Evolutionary conservation across 768 basidiomycete species (phyloP), one percentile per base, ranked within the genome.

Genomic region (Lentinula sp.): DNA sequence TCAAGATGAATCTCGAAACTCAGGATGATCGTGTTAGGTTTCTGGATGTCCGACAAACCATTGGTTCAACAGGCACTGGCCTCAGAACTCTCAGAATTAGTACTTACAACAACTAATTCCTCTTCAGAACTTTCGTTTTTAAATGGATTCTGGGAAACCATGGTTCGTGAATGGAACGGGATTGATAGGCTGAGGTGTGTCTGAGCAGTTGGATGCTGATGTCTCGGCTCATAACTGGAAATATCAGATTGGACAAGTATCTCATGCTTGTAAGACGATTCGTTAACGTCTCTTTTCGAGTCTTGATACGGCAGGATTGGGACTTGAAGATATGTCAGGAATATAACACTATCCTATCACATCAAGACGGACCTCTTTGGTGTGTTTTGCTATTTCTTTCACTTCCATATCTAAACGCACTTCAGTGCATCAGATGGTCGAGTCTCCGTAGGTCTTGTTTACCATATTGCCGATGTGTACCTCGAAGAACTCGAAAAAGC

Each of bases 41-140:
- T 95, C 75, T 99, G 96, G 95, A 98, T 98, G 95, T 98, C 95
- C 9, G 96, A 99, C 75, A 99, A 98, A 70, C 95, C 95, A 4
- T 81, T 95, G 8, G 91, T 98, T 7, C 96, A 98, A 71, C 96
- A 98, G 71, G 88, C 87, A 13, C 81, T 99, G 15, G 93, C 96
- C 0, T 78, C 81, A 15, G 91, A 95, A 66, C 75, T 99, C 42
- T 90, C 96, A 16, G 86, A 93, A 64, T 77, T 98, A 42, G 68
- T 95, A 5, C 75, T 98, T 52, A 81, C 78, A 9, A 91, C 95
- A 48, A 76, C 82, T 32, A 74, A 79, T 61, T 74, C 79, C 2
- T 61, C 77, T 23, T 75, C 85, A 45, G 84, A 94, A 2, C 73
- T 98, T 1, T 78, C 78, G 9, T 98, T 97, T 70, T 76, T 98